Base-by-base conservation (phyloP, 371 early-diverging fungal species). In the Dipsacomyces acuminosporus region DNA sequence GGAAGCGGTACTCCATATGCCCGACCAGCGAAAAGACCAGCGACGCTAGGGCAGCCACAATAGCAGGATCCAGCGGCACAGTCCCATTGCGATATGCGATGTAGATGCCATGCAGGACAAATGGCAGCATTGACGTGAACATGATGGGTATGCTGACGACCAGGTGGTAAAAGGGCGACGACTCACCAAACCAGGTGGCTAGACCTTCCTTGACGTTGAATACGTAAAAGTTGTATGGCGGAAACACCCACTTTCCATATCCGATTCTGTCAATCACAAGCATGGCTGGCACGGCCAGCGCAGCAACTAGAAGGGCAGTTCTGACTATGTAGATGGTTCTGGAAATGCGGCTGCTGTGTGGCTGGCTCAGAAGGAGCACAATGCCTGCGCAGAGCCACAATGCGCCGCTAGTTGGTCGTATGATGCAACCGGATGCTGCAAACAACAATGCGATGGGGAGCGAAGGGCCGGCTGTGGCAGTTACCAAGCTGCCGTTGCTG, bases 1-100 rank as follows among this genome's bases (percentile, higher is more conserved):
- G 73, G 67, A 96, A 96, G 1, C 97, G 85, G 64, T 89, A 91
- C 58, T 96, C 97, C 79, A 94, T 96, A 64, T 96, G 97, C 1
- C 83, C 73, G 5, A 91, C 69, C 24, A 88, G 45, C 38, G 89
- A 90, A 58, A 91, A 91, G 8, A 87, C 65, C 0, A 66, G 30
- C 8, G 86, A 18, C 1, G 85, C 80, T 73, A 79, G 82, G 14
- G 71, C 35, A 8, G 73, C 54, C 45, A 80, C 49, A 51, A 59
- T 17, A 4, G 57, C 40, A 51, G 71, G 35, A 47, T 60, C 56
- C 3, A 42, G 11, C 18, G 76, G 17, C 18, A 45, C 48, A 2
- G 2, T 1, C 0, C 24, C 17, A 1, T 20, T 35, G 3, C 51
- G 33, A 30, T 20, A n/a, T 1, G 59, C 45, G 2, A 51, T 1